Base-by-base conservation (phyloP, 2,329 filamentous ascomycete species). In the Lachnellula willkommii region DNA sequence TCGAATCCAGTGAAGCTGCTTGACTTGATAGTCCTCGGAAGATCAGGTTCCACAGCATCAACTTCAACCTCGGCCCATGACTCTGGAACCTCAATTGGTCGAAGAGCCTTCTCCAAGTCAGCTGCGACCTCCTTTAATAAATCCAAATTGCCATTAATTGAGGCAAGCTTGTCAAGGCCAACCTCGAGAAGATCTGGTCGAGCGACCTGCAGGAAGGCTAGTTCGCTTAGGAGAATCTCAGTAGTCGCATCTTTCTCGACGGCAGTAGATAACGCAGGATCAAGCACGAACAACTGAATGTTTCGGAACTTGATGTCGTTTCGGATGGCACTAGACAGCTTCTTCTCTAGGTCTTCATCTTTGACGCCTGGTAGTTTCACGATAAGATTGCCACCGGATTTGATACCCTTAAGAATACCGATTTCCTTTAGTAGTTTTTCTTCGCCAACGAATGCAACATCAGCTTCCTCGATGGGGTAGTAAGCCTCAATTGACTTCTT, bases 311-410 rank as follows among this genome's bases (percentile, higher is more conserved):
- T 82, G 50, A 96, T 74, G 14, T 80, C 77, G 72, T 88, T 90
- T 68, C 88, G 85, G 61, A 94, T 82, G 47, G 77, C 71, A 39
- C 79, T 77, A 2, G 90, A 83, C 5, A 99, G 77, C 65, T 89
- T 86, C 81, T 95, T 95, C 76, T 97, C 93, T 6, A 92, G 71
- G 37, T 96, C 91, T 46, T 95, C 93, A 51, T 90, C 83, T 75
- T 95, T 96, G 71, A 90, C 83, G 63, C 84, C 86, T 28, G 89
- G 80, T 24, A 94, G 79, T 67, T 85, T 89, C 43, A 96, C 68
- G 54, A 96, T 80, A 46, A 96, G 72, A 61, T 84, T 87, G 53
- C 88, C 88, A 52, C 83, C 83, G 42, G 80, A 66, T 73, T 88
- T 90, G 60, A 93, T 75, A 50, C 81, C 85, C 60, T 84, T 80